Percentiles rank a stretch among this genome's conserved stretches.
phyloP scores from a whole-genome alignment of 306 rosid species.

The Hippophae tibetana region DNA sequence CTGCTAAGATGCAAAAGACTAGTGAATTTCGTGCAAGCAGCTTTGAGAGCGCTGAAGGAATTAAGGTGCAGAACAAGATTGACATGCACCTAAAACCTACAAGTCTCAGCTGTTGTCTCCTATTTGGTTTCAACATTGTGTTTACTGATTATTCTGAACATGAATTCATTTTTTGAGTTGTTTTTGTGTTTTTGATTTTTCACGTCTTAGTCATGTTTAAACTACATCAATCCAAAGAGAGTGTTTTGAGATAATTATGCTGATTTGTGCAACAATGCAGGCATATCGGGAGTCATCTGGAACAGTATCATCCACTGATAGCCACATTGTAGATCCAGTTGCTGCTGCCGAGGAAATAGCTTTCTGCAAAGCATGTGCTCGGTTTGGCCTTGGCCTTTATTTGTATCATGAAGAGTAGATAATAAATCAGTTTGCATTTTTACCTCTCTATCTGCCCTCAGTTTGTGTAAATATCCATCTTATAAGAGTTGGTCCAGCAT shows the following conservation, averaged over 20 bases:
- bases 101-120: too few species aligned
- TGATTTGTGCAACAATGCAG: conserved; percentile 24
- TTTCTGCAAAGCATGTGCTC: conserved; percentile 92
- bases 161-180: not conserved
- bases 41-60: too few species aligned
- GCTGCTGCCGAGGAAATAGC: conserved; percentile 96
- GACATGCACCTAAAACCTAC: too few species aligned
- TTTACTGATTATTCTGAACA: too few species aligned
- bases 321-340: conserved; percentile 57
- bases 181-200: not conserved
- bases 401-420: conserved; percentile 70
- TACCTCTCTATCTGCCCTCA: not conserved
- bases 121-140: too few species aligned
- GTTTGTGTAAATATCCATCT: conserved; percentile 15
- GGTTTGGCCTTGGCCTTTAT: conserved; percentile 95
- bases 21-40: too few species aligned
- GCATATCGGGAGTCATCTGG: conserved; percentile 95
- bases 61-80: too few species aligned
- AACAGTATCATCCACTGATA: conserved; percentile 48
- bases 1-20: too few species aligned
- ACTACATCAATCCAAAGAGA: not conserved
- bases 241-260: not conserved
- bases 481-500: conserved; percentile 1
- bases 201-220: not conserved
- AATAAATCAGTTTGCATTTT: not conserved